Evolutionary conservation across 768 basidiomycete genomes (phyloP), one percentile per base, ranked within the genome.

Genomic region (Coprinopsis sp.): DNA sequence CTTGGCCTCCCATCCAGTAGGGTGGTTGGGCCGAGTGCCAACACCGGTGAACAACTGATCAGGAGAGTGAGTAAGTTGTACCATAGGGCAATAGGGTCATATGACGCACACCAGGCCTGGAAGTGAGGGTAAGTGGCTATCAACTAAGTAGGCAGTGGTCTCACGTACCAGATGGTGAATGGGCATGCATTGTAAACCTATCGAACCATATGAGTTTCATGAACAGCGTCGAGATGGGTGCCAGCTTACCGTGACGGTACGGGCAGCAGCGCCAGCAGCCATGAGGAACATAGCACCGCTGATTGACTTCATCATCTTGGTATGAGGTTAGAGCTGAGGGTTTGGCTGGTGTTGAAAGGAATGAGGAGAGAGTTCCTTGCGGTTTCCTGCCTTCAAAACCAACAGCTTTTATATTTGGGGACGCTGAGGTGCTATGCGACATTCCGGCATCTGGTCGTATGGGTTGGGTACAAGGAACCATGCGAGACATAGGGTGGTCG

Each of bases 121-220:
- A 33, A 16, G 39, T 24, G 45, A 40, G 27, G 11, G 19, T 25
- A 27, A n/a, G 36, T 33, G 11, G 44, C 23, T 30, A 28, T 19
- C n/a, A 8, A 16, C 23, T 23, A 19, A 12, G 16, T 19, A 13
- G 14, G 33, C 33, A 36, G 14, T 18, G 16, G 33, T 13, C 19
- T 8, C 3, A 42, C 69, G 44, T 55, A 82, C 84, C 84, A 85
- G 50, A 85, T 72, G 3, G 82, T 85, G 63, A 82, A 85, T 0
- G 81, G 73, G 55, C 84, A 85, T 2, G 64, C 69, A 64, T 85
- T 86, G 56, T 70, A 68, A 21, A 80, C 75, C 70, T 71, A 21
- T 42, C 22, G 29, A 29, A 28, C 12, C n/a, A 23, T 37, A n/a
- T n/a, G 29, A 31, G 29, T 8, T n/a, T 8, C 8, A n/a, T 31